Evolutionary conservation across 2,329 filamentous ascomycete species (phyloP), one percentile per base, ranked within the genome.

Genomic region (Trematosphaeria pertusa): DNA sequence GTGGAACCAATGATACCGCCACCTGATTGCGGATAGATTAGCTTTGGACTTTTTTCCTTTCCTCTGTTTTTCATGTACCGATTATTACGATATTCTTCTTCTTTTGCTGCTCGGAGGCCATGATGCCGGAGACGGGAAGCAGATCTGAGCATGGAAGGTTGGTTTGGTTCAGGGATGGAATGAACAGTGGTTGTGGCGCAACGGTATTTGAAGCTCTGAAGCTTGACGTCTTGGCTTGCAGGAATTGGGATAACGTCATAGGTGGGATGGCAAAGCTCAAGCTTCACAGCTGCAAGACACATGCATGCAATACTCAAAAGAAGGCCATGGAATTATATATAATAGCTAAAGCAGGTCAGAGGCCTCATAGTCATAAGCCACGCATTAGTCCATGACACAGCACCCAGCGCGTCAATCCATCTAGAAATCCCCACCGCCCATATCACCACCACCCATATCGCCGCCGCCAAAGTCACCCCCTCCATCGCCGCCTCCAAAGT

Each of bases 1-100:
- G 90, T 94, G 70, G 86, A 88, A 64, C 94, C 94, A 62, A 97
- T 96, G 54, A 97, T 91, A 61, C 93, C 93, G 59, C 91, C 93
- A 59, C 93, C 91, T 91, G 20, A 9, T 15, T 19, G 5, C 5
- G n/a, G 22, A 17, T 34, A 12, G 56, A 71, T 68, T 69, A 10
- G 72, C 62, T 8, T 72, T 69, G 2, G 72, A 66, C 21, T 72
- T 71, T 15, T 70, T 69, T 18, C 59, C 61, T 43, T 56, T 64
- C n/a, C n/a, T n/a, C 20, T 57, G 44, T 20, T 58, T 46, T 33
- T 66, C 54, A 17, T 34, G 12, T 56, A 71, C 69, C 70, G 11
- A 72, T 62, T 8, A 72, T 69, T 2, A 72, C 67, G 21, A 72
- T 71, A 15, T 70, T 69, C 17, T 59, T 61, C 42, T 56, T 64